Percentiles rank a stretch among this genome's conserved stretches.
Evolutionary conservation across 108 stramenopile species (phyloP).

Genomic region (Skeletonema tropicum): DNA sequence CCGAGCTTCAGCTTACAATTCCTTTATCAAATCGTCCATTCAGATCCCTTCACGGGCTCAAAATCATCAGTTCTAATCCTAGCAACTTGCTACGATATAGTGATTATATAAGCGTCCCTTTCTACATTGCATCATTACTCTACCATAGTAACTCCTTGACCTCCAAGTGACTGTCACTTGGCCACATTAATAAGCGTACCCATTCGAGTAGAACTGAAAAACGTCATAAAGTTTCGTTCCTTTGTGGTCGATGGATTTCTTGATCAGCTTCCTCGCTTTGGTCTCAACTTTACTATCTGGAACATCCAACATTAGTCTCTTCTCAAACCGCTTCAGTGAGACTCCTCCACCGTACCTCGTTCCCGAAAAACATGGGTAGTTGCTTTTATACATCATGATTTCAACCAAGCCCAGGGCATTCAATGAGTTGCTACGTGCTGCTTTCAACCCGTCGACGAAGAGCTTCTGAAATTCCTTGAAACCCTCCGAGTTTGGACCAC

Average conservation of each 20-base stretch:
- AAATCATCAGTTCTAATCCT: not conserved
- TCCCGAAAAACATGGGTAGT: slow-evolving; percentile 94
- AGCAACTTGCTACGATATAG: not conserved
- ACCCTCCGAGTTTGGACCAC: slow-evolving; percentile 70
- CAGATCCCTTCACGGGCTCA: not conserved
- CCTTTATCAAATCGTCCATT: not conserved
- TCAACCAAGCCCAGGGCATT: slow-evolving; percentile 92
- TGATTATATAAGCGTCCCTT: not conserved
- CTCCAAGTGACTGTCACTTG: not conserved
- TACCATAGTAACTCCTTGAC: not conserved
- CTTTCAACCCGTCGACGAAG: slow-evolving; percentile 84
- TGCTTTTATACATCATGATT: slow-evolving; percentile 97
- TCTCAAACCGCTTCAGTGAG: slow-evolving; percentile 74
- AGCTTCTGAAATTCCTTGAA: slow-evolving; percentile 86
- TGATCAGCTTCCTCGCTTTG: slow-evolving; percentile 69
- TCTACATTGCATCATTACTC: not conserved
- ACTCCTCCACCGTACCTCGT: slow-evolving; percentile 76
- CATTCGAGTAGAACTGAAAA: slow-evolving; percentile 60
- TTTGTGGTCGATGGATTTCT: slow-evolving; percentile 56
- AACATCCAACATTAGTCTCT: slow-evolving; percentile 81
- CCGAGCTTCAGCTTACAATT: no score
- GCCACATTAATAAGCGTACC: slow-evolving; percentile 8
- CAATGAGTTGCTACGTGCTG: slow-evolving; percentile 77
- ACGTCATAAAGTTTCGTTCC: slow-evolving; percentile 75
- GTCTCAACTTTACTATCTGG: slow-evolving; percentile 73